A percentile compares a stretch with the other conserved stretches of the same genome.
phyloP scores from a whole-genome alignment of 2,329 filamentous ascomycete genomes.

The Cadophora gregata region DNA sequence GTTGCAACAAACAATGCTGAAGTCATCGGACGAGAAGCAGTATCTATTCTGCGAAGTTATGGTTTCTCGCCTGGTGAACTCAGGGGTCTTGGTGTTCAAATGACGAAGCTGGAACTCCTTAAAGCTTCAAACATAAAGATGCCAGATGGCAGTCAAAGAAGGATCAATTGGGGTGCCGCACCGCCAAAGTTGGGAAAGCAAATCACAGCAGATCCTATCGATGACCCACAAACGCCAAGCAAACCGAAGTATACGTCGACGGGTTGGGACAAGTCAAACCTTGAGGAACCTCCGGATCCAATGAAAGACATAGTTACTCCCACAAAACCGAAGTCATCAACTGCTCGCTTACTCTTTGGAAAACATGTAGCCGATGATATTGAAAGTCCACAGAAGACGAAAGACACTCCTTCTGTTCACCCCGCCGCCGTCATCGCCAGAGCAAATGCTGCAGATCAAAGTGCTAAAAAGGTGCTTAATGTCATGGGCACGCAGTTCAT shows the following conservation, averaged over 20 bases:
- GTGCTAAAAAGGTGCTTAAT: slow-evolving; percentile 74
- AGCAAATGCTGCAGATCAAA: slow-evolving; percentile 52
- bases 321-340: slow-evolving; percentile 34
- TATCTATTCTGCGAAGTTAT: slow-evolving; percentile 82
- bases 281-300: slow-evolving; percentile 35
- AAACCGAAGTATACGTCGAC: slow-evolving; percentile 42
- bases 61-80: slow-evolving; percentile 89
- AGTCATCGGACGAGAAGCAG: slow-evolving; percentile 77
- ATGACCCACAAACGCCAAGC: slow-evolving; percentile 51
- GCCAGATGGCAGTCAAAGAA: slow-evolving; percentile 77
- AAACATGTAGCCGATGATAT: slow-evolving; percentile 61
- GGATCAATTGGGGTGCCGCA: slow-evolving; percentile 70
- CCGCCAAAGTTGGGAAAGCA: slow-evolving; percentile 50
- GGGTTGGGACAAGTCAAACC: slow-evolving; percentile 24
- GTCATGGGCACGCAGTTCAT: slow-evolving; percentile 90
- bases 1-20: slow-evolving; percentile 80
- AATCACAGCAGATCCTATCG: slow-evolving; percentile 52
- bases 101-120: slow-evolving; percentile 88
- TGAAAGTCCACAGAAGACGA: slow-evolving; percentile 58
- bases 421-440: slow-evolving; percentile 59
- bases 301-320: slow-evolving; percentile 40
- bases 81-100: slow-evolving; percentile 89
- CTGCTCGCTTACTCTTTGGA: slow-evolving; percentile 19
- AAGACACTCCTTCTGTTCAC: slow-evolving; percentile 51
- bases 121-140: slow-evolving; percentile 62